Base-by-base conservation (phyloP, 148 eudicot species). In the Fagopyrum tataricum region DNA sequence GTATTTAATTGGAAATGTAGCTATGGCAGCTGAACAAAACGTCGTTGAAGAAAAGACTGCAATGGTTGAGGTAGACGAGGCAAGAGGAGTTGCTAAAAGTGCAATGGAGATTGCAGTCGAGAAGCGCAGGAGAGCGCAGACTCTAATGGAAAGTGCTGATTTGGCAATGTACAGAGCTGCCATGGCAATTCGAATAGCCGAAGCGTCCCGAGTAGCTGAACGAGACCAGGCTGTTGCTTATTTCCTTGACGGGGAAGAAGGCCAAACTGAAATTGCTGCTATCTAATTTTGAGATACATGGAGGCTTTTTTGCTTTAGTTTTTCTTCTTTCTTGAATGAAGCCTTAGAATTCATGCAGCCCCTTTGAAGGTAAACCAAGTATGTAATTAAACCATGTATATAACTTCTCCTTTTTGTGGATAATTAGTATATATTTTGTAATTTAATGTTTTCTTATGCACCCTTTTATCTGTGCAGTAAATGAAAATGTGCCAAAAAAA, bases 101-200 rank as follows among this genome's bases (percentile, higher is more conserved):
- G 80, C 85, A 4, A 77, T 77, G 64, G 84, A 72, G 67, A 24
- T 79, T 46, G 97, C 99, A 55, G 72, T 86, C 71, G 59, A 9
- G 40, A 95, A 91, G 82, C 93, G 99, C 14, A 87, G 78, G 51
- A 83, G 79, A 77, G 99, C 97, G 0, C 99, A 95, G 81, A 44
- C 73, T 59, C 82, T 92, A 69, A 86, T 88, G 92, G 94, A 84
- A 79, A 85, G 79, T 73, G 99, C 99, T 7, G 99, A 95, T 72
- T 26, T 87, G 77, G 92, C 85, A 4, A 79, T 87, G 52, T 95
- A 91, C 74, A 84, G 88, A 78, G 97, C 99, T 11, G 68, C 86
- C 13, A 86, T 95, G 88, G 97, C 97, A 15, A 77, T 90, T 44
- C 78, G 89, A 79, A 90, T 91, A 13, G 91, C 99, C 1, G 99